Evolutionary conservation across 2,329 filamentous ascomycete species (phyloP).

Genomic region (Myriangium duriaei): DNA sequence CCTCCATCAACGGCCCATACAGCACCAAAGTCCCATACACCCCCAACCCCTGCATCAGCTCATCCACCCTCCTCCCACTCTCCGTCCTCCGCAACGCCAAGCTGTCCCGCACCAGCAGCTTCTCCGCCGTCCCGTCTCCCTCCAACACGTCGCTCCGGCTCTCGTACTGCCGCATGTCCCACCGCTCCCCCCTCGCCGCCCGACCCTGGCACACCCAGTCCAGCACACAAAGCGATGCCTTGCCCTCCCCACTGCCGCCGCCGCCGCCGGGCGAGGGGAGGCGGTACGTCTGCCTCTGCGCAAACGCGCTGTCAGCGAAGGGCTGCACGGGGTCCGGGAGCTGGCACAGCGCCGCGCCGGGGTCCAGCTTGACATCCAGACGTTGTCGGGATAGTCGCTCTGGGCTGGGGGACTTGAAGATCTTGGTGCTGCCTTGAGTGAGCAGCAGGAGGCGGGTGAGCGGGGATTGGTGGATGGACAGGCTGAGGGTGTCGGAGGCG

Average conservation of each 20-base stretch:
- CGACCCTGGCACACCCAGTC: slow-evolving; percentile 94
- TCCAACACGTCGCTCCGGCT: slow-evolving; percentile 71
- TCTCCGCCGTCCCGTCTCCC: slow-evolving; percentile 21
- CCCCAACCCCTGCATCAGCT: slow-evolving; percentile 61
- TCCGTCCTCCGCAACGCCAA: slow-evolving; percentile 46
- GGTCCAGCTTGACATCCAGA: slow-evolving; percentile 36
- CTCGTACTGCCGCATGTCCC: slow-evolving; percentile 68
- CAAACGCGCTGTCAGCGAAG: slow-evolving; percentile 71
- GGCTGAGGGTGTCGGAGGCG: slow-evolving; percentile 67
- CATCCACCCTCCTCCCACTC: slow-evolving; percentile 11
- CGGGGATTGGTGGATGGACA: slow-evolving; percentile 53
- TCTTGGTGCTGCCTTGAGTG: slow-evolving; percentile 76
- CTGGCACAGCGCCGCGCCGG: slow-evolving; percentile 43
- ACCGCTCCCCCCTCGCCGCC: slow-evolving; percentile 72
- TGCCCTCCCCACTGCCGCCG: slow-evolving; percentile 27
- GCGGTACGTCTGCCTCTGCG: slow-evolving; percentile 70
- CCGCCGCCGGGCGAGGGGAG: slow-evolving; percentile 12
- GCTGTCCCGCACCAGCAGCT: slow-evolving; percentile 70
- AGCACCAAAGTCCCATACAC: slow-evolving; percentile 79
- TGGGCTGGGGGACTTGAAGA: slow-evolving; percentile 65
- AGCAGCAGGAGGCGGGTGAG: slow-evolving; percentile 51
- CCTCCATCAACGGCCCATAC: slow-evolving; percentile 55
- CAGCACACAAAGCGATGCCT: slow-evolving; percentile 66
- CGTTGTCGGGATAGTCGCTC: slow-evolving; percentile 23
- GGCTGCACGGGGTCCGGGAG: slow-evolving; percentile 91